These are phyloP conservation scores for Aspergillus ostianus DNA, from an alignment of 495 filamentous ascomycete genomes.

Conservation along the genomic window DNA sequence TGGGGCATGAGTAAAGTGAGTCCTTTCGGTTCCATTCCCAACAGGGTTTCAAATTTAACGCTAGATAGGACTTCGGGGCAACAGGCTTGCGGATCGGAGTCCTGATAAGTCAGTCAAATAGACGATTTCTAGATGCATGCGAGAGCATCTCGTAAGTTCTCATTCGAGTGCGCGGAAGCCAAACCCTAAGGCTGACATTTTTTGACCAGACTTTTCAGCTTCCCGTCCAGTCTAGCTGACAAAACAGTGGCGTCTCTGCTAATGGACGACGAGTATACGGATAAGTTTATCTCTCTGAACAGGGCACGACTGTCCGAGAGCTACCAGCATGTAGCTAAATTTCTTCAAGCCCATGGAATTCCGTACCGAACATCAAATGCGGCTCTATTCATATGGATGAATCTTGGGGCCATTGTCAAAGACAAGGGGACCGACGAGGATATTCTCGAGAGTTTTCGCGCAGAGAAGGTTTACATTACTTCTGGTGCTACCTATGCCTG, in stretches of 20 bases:
- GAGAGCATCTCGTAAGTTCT: constrained; percentile 19
- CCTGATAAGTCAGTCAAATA: constrained; percentile 18
- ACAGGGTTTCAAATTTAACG: constrained; percentile 9
- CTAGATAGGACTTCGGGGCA: constrained; percentile 18
- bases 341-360: constrained; percentile 12
- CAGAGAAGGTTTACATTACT: constrained; percentile 17
- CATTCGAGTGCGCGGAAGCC: too few species aligned
- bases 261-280: constrained; percentile 11
- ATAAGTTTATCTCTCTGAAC: constrained; percentile 6
- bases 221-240: constrained; percentile 20
- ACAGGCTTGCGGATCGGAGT: constrained; percentile 16
- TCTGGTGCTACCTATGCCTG: constrained; percentile 10
- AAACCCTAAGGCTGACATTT: not conserved
- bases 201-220: constrained; percentile 11
- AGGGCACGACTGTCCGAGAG: constrained; percentile 8
- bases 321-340: constrained; percentile 8
- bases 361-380: constrained; percentile 9
- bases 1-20: constrained; percentile 39
- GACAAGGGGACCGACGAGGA: constrained; percentile 7
- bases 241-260: constrained; percentile 9
- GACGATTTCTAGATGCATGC: constrained; percentile 6
- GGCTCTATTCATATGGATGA: constrained; percentile 18
- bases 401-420: constrained; percentile 7
- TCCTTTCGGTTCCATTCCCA: not conserved
- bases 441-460: constrained; percentile 11